A percentile compares a stretch with the other conserved stretches of the same genome.
Evolutionary conservation across 176 grass and related monocot species (phyloP).

Genomic region (Aegilops umbellulata): DNA sequence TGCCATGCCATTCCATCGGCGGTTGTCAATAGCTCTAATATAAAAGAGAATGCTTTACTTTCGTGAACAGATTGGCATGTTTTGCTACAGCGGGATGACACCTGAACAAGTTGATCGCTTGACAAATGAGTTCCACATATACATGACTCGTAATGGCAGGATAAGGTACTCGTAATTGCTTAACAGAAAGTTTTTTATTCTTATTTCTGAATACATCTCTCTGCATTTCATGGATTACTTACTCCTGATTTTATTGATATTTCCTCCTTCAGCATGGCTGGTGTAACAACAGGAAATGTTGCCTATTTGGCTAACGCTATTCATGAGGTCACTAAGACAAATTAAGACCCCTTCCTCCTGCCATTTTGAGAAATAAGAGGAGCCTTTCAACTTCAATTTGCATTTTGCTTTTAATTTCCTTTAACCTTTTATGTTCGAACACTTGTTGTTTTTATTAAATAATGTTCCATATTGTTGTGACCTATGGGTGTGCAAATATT

Average conservation of each 20-base stretch:
- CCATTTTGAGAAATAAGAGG: background rate
- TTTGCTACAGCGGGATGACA: constrained; percentile 88
- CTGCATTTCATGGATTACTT: background rate
- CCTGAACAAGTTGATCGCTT: constrained; percentile 93
- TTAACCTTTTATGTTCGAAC: background rate
- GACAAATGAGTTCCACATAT: constrained; percentile 78
- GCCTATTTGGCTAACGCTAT: constrained; percentile 79
- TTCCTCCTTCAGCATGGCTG: constrained; percentile 66
- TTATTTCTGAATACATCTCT: background rate
- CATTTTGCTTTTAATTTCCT: background rate
- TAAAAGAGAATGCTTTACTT: background rate
- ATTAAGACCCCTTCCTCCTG: background rate
- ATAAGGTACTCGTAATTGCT: constrained; percentile 58
- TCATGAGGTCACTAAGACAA: constrained; percentile 73
- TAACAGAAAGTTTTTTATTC: background rate
- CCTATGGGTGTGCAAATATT: background rate
- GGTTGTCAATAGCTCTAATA: background rate
- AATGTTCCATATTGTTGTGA: background rate
- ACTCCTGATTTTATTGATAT: background rate
- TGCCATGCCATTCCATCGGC: background rate
- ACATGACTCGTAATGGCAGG: constrained; percentile 86
- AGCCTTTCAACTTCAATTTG: background rate
- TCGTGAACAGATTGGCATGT: constrained; percentile 77
- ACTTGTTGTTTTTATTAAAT: background rate
- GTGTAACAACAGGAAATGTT: constrained; percentile 71